These are phyloP conservation scores for Akanthomyces dipterigenus DNA, from an alignment of 2,329 filamentous ascomycete species.

Conservation along the genomic window DNA sequence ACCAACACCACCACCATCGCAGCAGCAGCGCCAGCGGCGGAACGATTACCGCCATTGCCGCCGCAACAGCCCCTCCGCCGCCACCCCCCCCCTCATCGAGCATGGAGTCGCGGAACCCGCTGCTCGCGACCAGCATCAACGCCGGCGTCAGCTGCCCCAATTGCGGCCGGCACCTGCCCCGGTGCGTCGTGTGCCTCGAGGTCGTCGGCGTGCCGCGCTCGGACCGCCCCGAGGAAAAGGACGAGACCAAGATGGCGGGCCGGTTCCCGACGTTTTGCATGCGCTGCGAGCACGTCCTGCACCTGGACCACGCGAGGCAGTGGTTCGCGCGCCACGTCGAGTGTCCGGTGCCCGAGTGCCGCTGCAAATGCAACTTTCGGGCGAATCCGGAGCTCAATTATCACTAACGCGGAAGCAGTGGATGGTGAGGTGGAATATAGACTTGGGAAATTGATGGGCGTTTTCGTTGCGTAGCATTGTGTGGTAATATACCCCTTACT, in stretches of 20 bases:
- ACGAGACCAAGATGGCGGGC: constrained; percentile 44
- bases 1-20: constrained; percentile 20
- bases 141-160: constrained; percentile 59
- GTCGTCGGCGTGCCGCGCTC: constrained; percentile 58
- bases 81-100: constrained; percentile 19
- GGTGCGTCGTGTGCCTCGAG: constrained; percentile 62
- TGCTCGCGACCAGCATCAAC: constrained; percentile 50
- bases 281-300: constrained; percentile 60
- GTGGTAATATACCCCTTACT: background rate
- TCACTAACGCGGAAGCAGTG: constrained; percentile 26
- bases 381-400: constrained; percentile 55
- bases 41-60: constrained; percentile 3
- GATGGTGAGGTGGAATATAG: too few species aligned
- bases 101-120: constrained; percentile 43
- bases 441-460: background rate
- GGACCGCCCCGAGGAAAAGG: constrained; percentile 46
- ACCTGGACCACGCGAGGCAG: constrained; percentile 59
- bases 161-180: constrained; percentile 59
- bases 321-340: constrained; percentile 61
- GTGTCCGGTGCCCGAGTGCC: constrained; percentile 62
- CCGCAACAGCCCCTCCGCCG: background rate
- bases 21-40: constrained; percentile 9
- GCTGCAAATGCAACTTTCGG: constrained; percentile 56
- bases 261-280: constrained; percentile 64
- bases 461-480: too few species aligned